Percentiles rank a stretch among this genome's conserved stretches.
phyloP scores from a whole-genome alignment of 2,329 filamentous ascomycete species.

The Aspergillus sp. region DNA sequence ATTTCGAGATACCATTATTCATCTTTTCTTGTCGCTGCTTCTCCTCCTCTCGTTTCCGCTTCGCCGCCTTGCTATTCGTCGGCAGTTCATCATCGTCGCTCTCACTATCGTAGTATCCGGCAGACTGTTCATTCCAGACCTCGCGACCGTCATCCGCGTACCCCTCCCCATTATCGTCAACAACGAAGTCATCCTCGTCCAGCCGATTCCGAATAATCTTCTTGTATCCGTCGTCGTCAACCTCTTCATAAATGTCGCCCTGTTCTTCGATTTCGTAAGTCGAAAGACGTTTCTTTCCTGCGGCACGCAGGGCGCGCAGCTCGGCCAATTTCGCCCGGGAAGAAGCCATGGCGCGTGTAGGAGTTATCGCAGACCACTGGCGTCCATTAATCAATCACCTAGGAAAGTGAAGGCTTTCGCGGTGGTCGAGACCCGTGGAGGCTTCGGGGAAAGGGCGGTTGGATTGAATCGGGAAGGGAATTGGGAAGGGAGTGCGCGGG shows the following conservation, averaged over 20 bases:
- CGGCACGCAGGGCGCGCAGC: constrained; percentile 77
- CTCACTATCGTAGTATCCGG: constrained; percentile 57
- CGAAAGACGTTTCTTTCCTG: constrained; percentile 88
- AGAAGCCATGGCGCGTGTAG: constrained; percentile 30
- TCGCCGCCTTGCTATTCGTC: constrained; percentile 63
- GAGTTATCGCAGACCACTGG: background rate
- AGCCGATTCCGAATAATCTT: constrained; percentile 86
- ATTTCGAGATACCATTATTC: constrained; percentile 89
- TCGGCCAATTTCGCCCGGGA: constrained; percentile 57
- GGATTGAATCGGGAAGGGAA: constrained; percentile 14
- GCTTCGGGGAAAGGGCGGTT: constrained; percentile 1
- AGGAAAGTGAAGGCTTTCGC: background rate
- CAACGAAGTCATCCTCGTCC: constrained; percentile 95
- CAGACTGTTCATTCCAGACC: constrained; percentile 78
- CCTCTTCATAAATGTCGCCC: constrained; percentile 86
- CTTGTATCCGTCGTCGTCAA: constrained; percentile 96
- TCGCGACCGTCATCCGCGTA: constrained; percentile 95
- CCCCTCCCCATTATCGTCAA: constrained; percentile 95
- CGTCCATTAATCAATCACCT: constrained; percentile 7
- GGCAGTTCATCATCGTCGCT: constrained; percentile 77
- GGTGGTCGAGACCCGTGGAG: constrained; percentile 4
- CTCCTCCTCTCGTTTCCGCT: constrained; percentile 85
- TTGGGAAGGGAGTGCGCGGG: constrained; percentile 3
- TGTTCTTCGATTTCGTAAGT: constrained; percentile 84
- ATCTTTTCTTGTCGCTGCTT: constrained; percentile 81